A percentile compares a stretch with the other conserved stretches of the same genome.
Evolutionary conservation across 2,329 filamentous ascomycete species (phyloP).

Genomic region (Diaporthe vexans): DNA sequence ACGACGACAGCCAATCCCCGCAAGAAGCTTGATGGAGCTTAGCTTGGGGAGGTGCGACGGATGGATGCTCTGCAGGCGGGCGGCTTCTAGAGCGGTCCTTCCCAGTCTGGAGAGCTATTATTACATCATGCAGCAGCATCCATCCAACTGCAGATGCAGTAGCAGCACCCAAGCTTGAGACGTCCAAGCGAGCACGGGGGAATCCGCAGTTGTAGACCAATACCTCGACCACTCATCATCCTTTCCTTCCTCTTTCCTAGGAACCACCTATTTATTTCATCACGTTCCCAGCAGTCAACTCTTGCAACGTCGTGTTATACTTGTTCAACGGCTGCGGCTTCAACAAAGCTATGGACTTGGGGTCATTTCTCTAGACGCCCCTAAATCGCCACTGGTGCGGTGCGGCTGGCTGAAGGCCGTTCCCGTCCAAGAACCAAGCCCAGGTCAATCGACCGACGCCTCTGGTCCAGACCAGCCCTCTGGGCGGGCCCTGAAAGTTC

Average conservation of each 20-base stretch:
- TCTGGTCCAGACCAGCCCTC: conserved; percentile 20
- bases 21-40: conserved; percentile 7
- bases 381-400: conserved; percentile 23
- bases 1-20: too few relatives aligned
- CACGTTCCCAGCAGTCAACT: neutral
- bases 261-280: neutral
- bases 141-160: too few relatives aligned
- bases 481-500: conserved; percentile 14
- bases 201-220: neutral
- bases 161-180: too few relatives aligned
- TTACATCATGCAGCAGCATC: neutral
- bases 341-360: conserved; percentile 3
- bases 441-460: neutral
- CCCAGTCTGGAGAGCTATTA: neutral
- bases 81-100: conserved; percentile 23
- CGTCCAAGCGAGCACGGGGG: neutral
- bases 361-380: neutral
- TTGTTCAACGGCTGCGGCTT: neutral
- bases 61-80: neutral
- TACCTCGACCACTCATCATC: neutral
- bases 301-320: neutral
- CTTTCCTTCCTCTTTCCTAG: neutral
- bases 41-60: conserved; percentile 9
- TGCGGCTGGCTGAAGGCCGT: neutral
- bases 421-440: neutral